phyloP scores from a whole-genome alignment of 148 eudicot genomes.

The Rhododendron williamsianum region DNA sequence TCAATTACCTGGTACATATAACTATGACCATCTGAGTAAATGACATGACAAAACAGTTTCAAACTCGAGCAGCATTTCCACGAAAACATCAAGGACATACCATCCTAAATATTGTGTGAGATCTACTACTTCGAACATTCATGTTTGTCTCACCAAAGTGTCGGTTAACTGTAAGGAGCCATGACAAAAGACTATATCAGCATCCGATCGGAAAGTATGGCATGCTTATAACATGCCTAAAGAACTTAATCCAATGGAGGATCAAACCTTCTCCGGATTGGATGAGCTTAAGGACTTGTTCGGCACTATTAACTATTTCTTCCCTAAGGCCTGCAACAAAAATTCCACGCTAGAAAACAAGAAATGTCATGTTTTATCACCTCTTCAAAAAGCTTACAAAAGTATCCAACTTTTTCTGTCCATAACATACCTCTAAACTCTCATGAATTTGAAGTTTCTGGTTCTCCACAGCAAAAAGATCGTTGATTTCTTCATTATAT shows the following conservation, averaged over 20 bases:
- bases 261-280: conserved; percentile 87
- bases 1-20: conserved; percentile 62
- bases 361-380: conserved; percentile 12
- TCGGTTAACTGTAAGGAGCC: conserved; percentile 57
- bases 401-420: conserved; percentile 1
- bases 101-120: conserved; percentile 97
- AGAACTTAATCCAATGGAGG: neutral
- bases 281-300: conserved; percentile 80
- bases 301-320: conserved; percentile 82
- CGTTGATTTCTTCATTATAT: conserved; percentile 95
- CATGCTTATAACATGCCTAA: neutral
- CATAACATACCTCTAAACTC: conserved; percentile 66
- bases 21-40: neutral
- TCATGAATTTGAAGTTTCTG: conserved; percentile 91
- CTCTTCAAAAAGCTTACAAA: neutral
- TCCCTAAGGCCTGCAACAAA: conserved; percentile 96
- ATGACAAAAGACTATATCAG: conserved; percentile 13
- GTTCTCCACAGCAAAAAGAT: conserved; percentile 75
- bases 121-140: conserved; percentile 97
- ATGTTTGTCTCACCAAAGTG: conserved; percentile 99
- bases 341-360: conserved; percentile 67
- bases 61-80: conserved; percentile 8
- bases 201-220: neutral
- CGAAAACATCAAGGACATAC: conserved; percentile 35
- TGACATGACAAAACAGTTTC: neutral